Evolutionary conservation across 163 green algal genomes (phyloP), one percentile per base, ranked within the genome.

Genomic region (Smithsoniella earleae): DNA sequence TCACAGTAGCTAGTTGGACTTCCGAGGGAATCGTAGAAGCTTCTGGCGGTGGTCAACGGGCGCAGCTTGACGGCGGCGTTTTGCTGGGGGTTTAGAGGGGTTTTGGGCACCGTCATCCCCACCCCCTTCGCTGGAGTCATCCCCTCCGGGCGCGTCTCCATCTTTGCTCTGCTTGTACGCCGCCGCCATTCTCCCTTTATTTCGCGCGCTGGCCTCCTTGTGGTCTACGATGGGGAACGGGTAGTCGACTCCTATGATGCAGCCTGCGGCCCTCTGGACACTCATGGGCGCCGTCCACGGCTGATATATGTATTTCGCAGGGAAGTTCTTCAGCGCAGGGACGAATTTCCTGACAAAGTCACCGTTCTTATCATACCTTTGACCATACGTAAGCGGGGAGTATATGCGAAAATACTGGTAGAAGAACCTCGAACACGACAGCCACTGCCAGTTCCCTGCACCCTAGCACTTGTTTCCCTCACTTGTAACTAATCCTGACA

Each of bases 391-490:
- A 38, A 96, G 75, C 2, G 93, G 93, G 1, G 74, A 85, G 83
- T 97, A 97, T 2, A 96, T 89, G 0, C 55, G 31, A 75, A 83
- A 86, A 82, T 92, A 92, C 81, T 95, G 88, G 33, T 80, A 88
- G 80, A 95, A 95, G 75, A 95, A 95, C 30, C 88, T 82, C 2
- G 62, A 85, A 38, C 86, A 85, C 25, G 75, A 89, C 25, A 98
- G 85, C 93, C 93, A 98, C 86, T 96, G 90, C 93, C 93, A 98
- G 85, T 98, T 98, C 79, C 76, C 88, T 16, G 83, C 83, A 69
- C n/a, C n/a, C n/a, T n/a, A n/a, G n/a, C n/a, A n/a, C n/a, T n/a
- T n/a, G n/a, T n/a, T n/a, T n/a, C n/a, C n/a, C n/a, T n/a, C n/a
- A n/a, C n/a, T n/a, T n/a, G n/a, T n/a, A n/a, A n/a, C n/a, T n/a